Evolutionary conservation across 1,284 basidiomycete species (phyloP).

Genomic region (Ustilago cynodontis): DNA sequence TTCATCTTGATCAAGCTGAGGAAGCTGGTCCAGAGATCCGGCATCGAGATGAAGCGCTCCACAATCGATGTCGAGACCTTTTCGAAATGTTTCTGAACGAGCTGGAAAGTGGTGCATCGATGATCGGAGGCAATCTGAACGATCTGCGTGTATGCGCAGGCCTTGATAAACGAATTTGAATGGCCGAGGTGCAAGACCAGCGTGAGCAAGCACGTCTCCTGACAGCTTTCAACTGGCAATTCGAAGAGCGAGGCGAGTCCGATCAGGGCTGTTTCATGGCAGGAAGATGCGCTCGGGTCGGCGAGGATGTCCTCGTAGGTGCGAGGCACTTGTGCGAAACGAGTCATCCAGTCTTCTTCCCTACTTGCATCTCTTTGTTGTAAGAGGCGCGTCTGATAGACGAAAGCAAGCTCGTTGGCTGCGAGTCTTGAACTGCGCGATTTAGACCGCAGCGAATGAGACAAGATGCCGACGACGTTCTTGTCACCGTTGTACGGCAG

Average conservation of each 20-base stretch:
- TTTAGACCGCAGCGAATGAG: conserved; percentile 21
- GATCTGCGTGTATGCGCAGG: conserved; percentile 59
- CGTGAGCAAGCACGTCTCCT: conserved; percentile 41
- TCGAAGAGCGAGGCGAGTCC: conserved; percentile 41
- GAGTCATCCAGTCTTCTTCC: conserved; percentile 29
- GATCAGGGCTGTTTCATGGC: conserved; percentile 52
- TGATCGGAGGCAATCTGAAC: conserved; percentile 58
- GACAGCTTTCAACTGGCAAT: conserved; percentile 44
- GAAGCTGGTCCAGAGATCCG: conserved; percentile 58
- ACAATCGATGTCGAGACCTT: conserved; percentile 56
- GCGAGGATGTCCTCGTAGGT: conserved; percentile 27
- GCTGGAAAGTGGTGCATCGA: conserved; percentile 61
- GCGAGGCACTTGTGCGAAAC: conserved; percentile 26
- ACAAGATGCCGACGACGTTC: conserved; percentile 24
- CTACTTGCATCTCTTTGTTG: conserved; percentile 25
- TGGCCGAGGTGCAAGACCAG: conserved; percentile 53
- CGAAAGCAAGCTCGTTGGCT: conserved; percentile 39
- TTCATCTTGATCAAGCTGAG: conserved; percentile 62
- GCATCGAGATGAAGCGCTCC: conserved; percentile 57
- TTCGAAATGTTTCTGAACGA: conserved; percentile 61
- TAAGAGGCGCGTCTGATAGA: conserved; percentile 29
- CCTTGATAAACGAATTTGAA: conserved; percentile 45
- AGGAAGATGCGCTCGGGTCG: conserved; percentile 10
- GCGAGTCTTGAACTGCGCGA: conserved; percentile 26
- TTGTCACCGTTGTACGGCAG: conserved; percentile 28